Conservation (phyloP, 345 rosid genomes). For the Toxicodendron radicans region DNA sequence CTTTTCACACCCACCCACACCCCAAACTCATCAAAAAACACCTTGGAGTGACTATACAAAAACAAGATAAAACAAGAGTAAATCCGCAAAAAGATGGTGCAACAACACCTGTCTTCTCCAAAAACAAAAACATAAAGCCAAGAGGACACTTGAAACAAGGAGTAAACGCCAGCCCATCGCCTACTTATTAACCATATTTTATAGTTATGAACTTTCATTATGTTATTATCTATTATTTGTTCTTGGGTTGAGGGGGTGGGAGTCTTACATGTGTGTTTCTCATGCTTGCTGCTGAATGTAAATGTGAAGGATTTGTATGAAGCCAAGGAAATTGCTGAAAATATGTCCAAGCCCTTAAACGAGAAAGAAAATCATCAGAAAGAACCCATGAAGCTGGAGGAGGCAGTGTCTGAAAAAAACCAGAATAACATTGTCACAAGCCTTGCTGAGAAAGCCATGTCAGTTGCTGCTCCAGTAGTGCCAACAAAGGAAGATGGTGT, state of each 20-base stretch:
- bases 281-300: conserved; percentile 6
- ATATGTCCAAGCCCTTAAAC: conserved; percentile 30
- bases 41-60: too few species aligned
- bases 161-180: too few species aligned
- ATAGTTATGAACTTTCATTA: background rate
- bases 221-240: background rate
- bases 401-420: conserved; percentile 35
- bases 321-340: conserved; percentile 29
- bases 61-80: too few species aligned
- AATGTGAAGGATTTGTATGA: conserved; percentile 35
- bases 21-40: too few species aligned
- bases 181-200: too few species aligned
- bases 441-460: conserved; percentile 95
- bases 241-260: background rate
- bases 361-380: conserved; percentile 39
- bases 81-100: too few species aligned
- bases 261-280: background rate
- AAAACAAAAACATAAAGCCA: too few species aligned
- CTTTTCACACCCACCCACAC: too few species aligned
- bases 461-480: conserved; percentile 91
- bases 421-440: conserved; percentile 57
- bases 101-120: too few species aligned
- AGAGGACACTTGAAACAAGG: too few species aligned
- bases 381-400: conserved; percentile 42
- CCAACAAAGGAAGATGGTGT: conserved; percentile 92